Conservation (phyloP, 164 flowering plant species). For the Nymphaea colorata region DNA sequence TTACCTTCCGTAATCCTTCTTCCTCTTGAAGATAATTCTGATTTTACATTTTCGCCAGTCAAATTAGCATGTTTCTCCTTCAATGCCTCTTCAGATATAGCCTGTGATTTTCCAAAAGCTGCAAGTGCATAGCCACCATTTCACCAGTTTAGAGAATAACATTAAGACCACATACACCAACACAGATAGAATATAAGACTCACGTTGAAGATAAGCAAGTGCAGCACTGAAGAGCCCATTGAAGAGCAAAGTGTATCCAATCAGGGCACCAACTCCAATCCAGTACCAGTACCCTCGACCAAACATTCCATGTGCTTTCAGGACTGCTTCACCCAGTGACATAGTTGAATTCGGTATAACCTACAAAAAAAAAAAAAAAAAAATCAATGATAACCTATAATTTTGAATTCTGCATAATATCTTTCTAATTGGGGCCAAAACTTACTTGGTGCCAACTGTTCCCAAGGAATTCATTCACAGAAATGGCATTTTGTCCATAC, state of each 20-base stretch:
- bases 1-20: conserved; percentile 1
- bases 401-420: background rate
- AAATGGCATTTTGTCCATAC: conserved; percentile 56
- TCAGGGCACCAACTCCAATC: conserved; percentile 22
- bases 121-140: conserved; percentile 2
- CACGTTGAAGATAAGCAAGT: conserved; percentile 23
- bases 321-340: conserved; percentile 15
- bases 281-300: conserved; percentile 21
- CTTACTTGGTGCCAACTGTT: conserved; percentile 49
- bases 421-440: conserved; percentile 13
- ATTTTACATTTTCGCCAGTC: conserved; percentile 6
- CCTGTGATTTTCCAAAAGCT: conserved; percentile 25
- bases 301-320: conserved; percentile 10
- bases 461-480: conserved; percentile 67
- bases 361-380: background rate
- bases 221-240: conserved; percentile 19
- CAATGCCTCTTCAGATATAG: conserved; percentile 18
- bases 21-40: conserved; percentile 5
- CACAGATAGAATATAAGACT: conserved; percentile 1
- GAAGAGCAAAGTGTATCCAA: conserved; percentile 22
- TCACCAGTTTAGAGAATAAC: background rate
- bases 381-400: background rate
- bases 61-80: conserved; percentile 8
- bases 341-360: background rate
- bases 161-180: background rate